Evolutionary conservation across 108 stramenopile genomes (phyloP).

Genomic region (Schizochytrium sp.): DNA sequence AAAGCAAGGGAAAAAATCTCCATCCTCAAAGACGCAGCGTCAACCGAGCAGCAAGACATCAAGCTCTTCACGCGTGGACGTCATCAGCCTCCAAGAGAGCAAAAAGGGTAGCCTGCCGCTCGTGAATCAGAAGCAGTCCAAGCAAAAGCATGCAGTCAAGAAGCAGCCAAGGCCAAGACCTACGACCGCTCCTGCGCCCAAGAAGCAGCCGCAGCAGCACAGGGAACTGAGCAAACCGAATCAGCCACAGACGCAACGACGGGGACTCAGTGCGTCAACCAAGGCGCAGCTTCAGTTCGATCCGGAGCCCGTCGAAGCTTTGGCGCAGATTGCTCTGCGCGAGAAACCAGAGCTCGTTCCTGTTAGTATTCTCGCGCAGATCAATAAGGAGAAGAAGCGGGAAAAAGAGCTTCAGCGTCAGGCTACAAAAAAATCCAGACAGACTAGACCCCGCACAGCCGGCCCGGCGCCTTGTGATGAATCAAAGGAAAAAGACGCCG

Average conservation of each 20-base stretch:
- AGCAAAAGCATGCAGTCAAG: background rate
- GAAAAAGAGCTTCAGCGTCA: background rate
- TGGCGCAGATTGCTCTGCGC: conserved; percentile 2
- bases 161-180: background rate
- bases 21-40: too few relatives aligned
- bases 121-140: background rate
- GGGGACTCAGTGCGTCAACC: background rate
- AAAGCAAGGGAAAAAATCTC: too few relatives aligned
- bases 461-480: background rate
- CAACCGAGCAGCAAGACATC: too few relatives aligned
- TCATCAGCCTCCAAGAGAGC: background rate
- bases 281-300: background rate
- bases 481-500: too few relatives aligned
- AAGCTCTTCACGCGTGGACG: too few relatives aligned
- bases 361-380: background rate
- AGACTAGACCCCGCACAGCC: background rate
- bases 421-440: background rate
- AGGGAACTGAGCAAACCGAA: background rate
- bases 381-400: background rate
- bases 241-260: background rate
- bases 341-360: conserved; percentile 11
- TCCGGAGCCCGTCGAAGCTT: background rate
- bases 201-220: background rate
- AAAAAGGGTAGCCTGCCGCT: background rate
- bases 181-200: background rate